Base-by-base conservation (phyloP, 495 filamentous ascomycete genomes). In the Durotheca rogersii region DNA sequence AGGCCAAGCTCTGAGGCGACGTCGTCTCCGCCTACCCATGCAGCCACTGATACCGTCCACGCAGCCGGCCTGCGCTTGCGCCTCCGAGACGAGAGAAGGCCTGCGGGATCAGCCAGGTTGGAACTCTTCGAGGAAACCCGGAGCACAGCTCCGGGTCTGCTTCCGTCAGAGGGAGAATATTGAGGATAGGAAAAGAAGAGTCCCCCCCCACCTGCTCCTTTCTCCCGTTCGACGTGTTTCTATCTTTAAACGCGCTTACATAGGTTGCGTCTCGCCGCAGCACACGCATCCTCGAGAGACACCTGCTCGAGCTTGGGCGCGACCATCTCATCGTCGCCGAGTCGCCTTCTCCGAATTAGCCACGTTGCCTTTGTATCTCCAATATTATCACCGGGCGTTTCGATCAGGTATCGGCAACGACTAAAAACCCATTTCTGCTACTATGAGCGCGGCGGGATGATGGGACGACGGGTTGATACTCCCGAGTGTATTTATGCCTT, bases 111-210 rank as follows among this genome's bases (percentile, higher is more conserved):
- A 33, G 43, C 30, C 14, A 55, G 35, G 25, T 43, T 34, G 49
- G 34, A 16, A 15, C 35, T 43, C 32, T 16, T 45, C 37, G 17
- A 50, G 39, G 40, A 18, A 45, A 49, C 15, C n/a, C 46, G 52
- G 52, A 56, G 38, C 40, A 33, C 16, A 12, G 19, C 52, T 50
- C 52, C 52, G 45, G 14, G 20, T 34, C 39, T 45, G 33, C 31
- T 6, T 31, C 27, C 9, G 34, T 21, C n/a, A 25, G 3, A 7
- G 7, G 1, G 34, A 19, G 6, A 12, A 32, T 7, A 38, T n/a
- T n/a, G n/a, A n/a, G n/a, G n/a, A n/a, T 20, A 5, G 21, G 9
- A 18, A 18, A 18, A 34, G 4, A 43, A 38, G 16, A 5, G 15
- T 12, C 10, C 17, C 20, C 0, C 27, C 10, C 20, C 9, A 4